Evolutionary conservation across 176 grass and related monocot species (phyloP).

Genomic region (Chrysopogon serrulatus): DNA sequence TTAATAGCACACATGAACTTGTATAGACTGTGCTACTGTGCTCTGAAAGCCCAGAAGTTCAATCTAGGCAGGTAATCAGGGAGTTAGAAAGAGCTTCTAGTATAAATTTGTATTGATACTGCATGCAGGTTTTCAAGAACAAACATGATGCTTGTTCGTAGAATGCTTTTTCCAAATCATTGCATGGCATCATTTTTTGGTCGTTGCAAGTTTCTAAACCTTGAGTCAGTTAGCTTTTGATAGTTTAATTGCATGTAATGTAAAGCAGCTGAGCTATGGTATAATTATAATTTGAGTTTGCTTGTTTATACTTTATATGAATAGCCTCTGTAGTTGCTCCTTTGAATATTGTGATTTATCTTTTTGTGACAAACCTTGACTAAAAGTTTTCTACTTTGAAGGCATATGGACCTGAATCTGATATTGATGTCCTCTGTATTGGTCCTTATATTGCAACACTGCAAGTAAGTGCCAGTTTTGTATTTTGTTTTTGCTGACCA

Average conservation of each 20-base stretch:
- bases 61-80: background rate
- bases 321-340: background rate
- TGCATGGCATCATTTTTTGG: background rate
- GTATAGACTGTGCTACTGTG: constrained; percentile 7
- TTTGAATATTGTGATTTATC: background rate
- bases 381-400: constrained; percentile 11
- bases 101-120: background rate
- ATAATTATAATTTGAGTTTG: constrained; percentile 18
- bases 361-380: background rate
- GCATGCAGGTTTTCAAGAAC: constrained; percentile 1
- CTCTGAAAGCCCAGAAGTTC: background rate
- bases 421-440: constrained; percentile 68
- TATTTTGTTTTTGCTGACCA: background rate
- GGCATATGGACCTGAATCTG: constrained; percentile 71
- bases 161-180: constrained; percentile 7
- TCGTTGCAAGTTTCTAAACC: constrained; percentile 3
- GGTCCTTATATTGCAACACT: constrained; percentile 56
- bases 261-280: constrained; percentile 3
- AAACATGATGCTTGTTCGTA: background rate
- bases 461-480: constrained; percentile 43
- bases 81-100: constrained; percentile 15
- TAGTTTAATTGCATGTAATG: constrained; percentile 17
- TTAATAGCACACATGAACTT: background rate
- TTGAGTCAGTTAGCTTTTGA: constrained; percentile 9
- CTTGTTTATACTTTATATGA: constrained; percentile 13